Evolutionary conservation across 495 filamentous ascomycete species (phyloP), one percentile per base, ranked within the genome.

Genomic region (Aspergillus conjunctus): DNA sequence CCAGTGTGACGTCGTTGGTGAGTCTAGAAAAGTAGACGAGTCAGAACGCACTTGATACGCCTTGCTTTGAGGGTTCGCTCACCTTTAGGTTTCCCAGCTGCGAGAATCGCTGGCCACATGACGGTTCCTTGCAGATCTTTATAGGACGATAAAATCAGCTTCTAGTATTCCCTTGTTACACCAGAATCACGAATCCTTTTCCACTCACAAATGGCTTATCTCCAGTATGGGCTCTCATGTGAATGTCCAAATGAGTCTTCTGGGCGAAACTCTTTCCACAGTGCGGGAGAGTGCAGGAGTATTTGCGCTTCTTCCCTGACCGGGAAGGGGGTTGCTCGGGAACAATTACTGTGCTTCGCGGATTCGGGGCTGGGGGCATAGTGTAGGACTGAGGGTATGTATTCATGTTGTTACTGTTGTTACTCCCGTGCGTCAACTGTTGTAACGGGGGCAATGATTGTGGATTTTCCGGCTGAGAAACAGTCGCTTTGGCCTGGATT

Each of bases 191-290:
- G 20, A 26, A 26, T 26, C 26, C 43, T 7, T n/a, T 4, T 60
- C 9, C 18, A 81, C 91, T 80, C 74, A 96, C 91, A 77, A 93
- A 97, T 60, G 93, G 93, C 63, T 92, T 91, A 50, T 92, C 85
- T 18, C 93, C 93, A 4, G 93, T 96, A 68, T 98, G 93, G 9
- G 92, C 88, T 67, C 93, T 84, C 46, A 83, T 88, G 67, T 98
- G 93, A 39, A 95, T 97, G 60, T 96, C 91, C 39, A 97, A 81
- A 70, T 97, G 92, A 3, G 93, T 97, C 73, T 93, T 96, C 70
- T 98, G 93, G 57, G 86, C 85, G 73, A 96, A 97, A 61, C 80
- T 85, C 77, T 94, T 96, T 58, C 82, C 77, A 66, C 93, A 98
- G 14, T 86, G 83, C 12, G 86, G 81, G 33, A 92, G 82, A 21